phyloP scores from a whole-genome alignment of 2,329 filamentous ascomycete species.

The Magnaporthales sp. region DNA sequence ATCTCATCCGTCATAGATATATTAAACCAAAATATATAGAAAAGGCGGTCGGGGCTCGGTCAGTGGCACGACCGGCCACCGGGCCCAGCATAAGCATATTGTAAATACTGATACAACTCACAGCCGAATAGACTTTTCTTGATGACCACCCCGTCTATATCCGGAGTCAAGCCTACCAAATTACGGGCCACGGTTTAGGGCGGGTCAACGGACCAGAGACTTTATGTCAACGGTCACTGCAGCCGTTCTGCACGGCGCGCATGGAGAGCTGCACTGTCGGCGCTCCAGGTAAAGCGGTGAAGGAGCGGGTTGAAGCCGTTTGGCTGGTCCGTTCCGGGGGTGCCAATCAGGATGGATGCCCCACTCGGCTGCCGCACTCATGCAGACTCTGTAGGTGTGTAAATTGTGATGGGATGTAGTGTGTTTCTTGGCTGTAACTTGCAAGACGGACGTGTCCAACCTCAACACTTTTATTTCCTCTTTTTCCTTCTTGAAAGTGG shows the following conservation, averaged over 20 bases:
- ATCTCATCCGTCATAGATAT: neutral
- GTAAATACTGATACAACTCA: neutral
- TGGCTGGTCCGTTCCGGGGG: conserved; percentile 1
- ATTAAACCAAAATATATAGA: neutral
- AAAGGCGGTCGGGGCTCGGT: neutral
- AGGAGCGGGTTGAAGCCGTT: conserved; percentile 3
- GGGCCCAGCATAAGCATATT: neutral
- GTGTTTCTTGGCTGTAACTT: neutral
- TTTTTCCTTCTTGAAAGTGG: neutral
- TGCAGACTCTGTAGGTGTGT: neutral
- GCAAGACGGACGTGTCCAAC: neutral
- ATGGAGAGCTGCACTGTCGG: neutral
- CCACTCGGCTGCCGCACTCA: neutral
- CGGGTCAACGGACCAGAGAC: neutral
- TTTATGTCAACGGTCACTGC: neutral
- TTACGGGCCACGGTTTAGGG: neutral
- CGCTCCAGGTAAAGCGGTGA: conserved; percentile 2
- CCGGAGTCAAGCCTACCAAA: neutral
- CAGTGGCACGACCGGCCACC: neutral
- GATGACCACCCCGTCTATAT: neutral
- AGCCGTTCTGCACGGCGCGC: neutral
- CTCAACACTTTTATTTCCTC: neutral
- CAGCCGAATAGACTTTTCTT: neutral
- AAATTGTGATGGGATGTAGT: neutral
- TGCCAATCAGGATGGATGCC: neutral